A percentile compares a stretch with the other conserved stretches of the same genome.
Conservation (phyloP, 306 rosid genomes). For the Calophaca sinica region DNA sequence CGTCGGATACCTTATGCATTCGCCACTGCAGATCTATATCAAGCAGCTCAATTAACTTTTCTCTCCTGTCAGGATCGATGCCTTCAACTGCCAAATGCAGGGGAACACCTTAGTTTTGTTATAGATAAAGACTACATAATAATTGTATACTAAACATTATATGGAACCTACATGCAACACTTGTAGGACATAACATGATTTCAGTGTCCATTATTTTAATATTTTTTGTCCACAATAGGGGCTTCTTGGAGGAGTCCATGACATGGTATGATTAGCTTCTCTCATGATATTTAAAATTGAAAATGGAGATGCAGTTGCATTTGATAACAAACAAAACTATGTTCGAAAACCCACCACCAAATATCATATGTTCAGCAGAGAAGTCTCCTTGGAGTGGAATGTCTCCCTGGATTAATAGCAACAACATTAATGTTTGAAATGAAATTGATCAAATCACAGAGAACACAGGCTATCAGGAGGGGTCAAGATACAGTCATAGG, state of each 20-base stretch:
- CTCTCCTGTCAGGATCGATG: conserved; percentile 81
- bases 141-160: conserved; percentile 19
- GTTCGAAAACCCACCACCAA: conserved; percentile 73
- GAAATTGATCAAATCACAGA: conserved; percentile 22
- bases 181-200: conserved; percentile 25
- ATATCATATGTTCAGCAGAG: conserved; percentile 98
- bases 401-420: conserved; percentile 75
- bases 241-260: conserved; percentile 22
- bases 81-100: conserved; percentile 82
- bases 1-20: conserved; percentile 99
- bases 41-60: conserved; percentile 83
- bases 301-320: conserved; percentile 21
- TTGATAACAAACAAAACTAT: conserved; percentile 37
- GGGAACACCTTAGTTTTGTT: conserved; percentile 14
- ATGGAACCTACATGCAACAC: conserved; percentile 21
- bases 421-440: conserved; percentile 40
- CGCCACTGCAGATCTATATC: conserved; percentile 92
- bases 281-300: conserved; percentile 15
- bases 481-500: background rate
- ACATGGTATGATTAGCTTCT: conserved; percentile 17
- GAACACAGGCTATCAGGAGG: too few relatives aligned
- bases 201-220: conserved; percentile 6
- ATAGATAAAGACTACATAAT: conserved; percentile 34
- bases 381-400: conserved; percentile 96
- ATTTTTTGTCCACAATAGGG: background rate